These are phyloP conservation scores for Arctostaphylos glauca DNA, from an alignment of 148 eudicot species.

Conservation along the genomic window DNA sequence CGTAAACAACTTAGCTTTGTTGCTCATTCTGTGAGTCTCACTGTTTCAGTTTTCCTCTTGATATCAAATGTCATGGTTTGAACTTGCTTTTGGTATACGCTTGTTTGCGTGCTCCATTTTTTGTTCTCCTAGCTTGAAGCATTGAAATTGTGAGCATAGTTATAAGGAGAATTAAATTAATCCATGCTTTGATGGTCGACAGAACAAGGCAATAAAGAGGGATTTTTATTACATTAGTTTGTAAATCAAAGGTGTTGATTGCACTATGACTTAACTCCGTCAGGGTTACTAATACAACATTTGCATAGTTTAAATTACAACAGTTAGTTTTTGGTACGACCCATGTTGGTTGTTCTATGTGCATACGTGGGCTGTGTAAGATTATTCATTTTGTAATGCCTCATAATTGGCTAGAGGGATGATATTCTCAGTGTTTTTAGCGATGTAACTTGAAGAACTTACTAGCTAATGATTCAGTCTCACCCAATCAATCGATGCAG, in stretches of 20 bases:
- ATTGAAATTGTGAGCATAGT: neutral
- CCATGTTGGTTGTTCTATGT: neutral
- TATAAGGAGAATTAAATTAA: neutral
- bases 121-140: neutral
- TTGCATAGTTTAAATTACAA: neutral
- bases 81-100: neutral
- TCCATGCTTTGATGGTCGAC: neutral
- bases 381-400: neutral
- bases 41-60: neutral
- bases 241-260: neutral
- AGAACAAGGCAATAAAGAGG: neutral
- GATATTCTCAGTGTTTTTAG: neutral
- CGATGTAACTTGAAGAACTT: neutral
- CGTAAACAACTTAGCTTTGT: neutral
- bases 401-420: neutral
- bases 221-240: neutral
- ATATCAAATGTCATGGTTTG: neutral
- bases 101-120: neutral
- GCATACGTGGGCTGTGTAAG: neutral
- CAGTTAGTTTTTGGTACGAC: neutral
- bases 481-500: neutral
- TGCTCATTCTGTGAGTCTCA: conserved; percentile 4
- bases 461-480: neutral
- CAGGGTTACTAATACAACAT: neutral
- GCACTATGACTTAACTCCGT: neutral